phyloP scores from a whole-genome alignment of 352 stramenopile species.

The Phytophthora capsici region DNA sequence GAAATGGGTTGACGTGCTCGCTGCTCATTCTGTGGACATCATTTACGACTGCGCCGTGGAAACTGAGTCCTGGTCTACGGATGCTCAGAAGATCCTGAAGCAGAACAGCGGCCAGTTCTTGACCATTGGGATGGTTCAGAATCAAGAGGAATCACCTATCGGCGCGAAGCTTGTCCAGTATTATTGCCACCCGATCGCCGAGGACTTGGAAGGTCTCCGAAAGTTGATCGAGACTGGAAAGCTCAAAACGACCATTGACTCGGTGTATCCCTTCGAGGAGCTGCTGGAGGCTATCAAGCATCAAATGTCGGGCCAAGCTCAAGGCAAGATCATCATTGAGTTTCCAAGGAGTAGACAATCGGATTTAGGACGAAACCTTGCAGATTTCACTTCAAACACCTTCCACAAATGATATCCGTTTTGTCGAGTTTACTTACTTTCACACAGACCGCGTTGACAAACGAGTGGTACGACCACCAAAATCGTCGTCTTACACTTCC shows the following conservation, averaged over 20 bases:
- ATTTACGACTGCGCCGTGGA: conserved; percentile 44
- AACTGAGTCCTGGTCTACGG: conserved; percentile 34
- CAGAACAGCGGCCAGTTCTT: conserved; percentile 37
- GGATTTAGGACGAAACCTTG: neutral
- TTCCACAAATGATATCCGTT: too few relatives aligned
- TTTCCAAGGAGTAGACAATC: conserved; percentile 27
- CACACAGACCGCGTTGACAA: too few relatives aligned
- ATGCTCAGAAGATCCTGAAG: conserved; percentile 40
- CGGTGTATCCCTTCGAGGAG: conserved; percentile 42
- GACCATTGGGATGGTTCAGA: conserved; percentile 22
- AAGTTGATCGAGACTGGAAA: conserved; percentile 46
- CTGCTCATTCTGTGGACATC: conserved; percentile 41
- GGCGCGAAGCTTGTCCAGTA: conserved; percentile 38
- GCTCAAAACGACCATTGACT: conserved; percentile 30
- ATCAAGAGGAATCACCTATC: conserved; percentile 50
- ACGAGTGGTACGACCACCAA: too few relatives aligned
- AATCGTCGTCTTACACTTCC: too few relatives aligned
- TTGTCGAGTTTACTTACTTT: too few relatives aligned
- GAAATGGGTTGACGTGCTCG: conserved; percentile 36
- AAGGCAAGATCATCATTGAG: conserved; percentile 67
- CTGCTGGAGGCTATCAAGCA: conserved; percentile 46
- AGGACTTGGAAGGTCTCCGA: conserved; percentile 36
- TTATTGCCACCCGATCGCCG: conserved; percentile 22
- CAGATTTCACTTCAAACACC: too few relatives aligned
- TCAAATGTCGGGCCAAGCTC: conserved; percentile 46